phyloP scores from a whole-genome alignment of 2,329 filamentous ascomycete genomes.

The Venturia pyrina region DNA sequence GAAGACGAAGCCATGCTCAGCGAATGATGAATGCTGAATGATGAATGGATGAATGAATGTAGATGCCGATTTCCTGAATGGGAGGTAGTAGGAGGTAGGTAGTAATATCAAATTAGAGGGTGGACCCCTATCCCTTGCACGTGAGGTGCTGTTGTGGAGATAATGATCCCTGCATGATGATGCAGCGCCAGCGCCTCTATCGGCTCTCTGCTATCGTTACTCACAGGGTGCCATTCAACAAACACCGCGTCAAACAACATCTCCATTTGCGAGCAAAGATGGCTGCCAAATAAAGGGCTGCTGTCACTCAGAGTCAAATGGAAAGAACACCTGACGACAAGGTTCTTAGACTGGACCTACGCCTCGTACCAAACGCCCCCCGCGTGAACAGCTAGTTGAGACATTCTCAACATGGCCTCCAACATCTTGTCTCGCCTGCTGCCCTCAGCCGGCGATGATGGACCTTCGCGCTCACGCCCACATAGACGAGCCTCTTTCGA shows the following conservation, averaged over 20 bases:
- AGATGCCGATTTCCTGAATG: not conserved
- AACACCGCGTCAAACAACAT: not conserved
- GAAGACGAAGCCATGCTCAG: not conserved
- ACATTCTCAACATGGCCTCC: slow-evolving; percentile 34
- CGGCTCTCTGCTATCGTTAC: not conserved
- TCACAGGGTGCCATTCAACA: not conserved
- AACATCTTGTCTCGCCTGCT: slow-evolving; percentile 44
- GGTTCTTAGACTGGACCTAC: not conserved
- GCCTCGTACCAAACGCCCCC: not conserved
- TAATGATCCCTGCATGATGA: not conserved
- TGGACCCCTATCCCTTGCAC: not conserved
- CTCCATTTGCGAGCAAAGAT: not conserved
- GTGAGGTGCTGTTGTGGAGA: not conserved
- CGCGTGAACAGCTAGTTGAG: slow-evolving; percentile 11
- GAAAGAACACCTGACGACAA: not conserved
- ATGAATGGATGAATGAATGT: not conserved
- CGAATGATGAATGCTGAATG: not conserved
- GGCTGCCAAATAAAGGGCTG: not conserved
- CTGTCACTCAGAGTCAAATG: not conserved
- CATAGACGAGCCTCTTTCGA: slow-evolving; percentile 32
- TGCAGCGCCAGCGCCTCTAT: not conserved
- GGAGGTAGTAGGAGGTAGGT: not conserved
- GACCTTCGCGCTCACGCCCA: slow-evolving; percentile 23
- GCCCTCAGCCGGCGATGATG: slow-evolving; percentile 36
- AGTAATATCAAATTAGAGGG: not conserved